phyloP scores from a whole-genome alignment of 148 eudicot genomes.

The Nepenthes gracilis region DNA sequence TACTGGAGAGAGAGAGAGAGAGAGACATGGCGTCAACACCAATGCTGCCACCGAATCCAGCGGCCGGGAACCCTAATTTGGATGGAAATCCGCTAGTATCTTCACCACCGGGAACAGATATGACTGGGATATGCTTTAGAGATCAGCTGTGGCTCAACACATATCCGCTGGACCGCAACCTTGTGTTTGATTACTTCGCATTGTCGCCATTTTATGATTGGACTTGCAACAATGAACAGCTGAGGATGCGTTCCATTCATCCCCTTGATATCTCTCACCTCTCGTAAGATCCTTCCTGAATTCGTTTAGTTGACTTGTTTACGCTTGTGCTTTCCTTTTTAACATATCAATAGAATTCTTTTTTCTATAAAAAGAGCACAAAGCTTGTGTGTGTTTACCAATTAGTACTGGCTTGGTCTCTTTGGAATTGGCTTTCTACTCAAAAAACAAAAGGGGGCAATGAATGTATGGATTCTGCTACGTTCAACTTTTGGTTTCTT shows the following conservation, averaged over 20 bases:
- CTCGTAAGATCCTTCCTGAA: conserved; percentile 33
- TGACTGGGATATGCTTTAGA: conserved; percentile 93
- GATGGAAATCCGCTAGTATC: conserved; percentile 38
- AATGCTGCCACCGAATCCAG: conserved; percentile 38
- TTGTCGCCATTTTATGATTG: conserved; percentile 85
- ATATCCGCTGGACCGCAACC: conserved; percentile 74
- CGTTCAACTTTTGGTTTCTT: too few species aligned
- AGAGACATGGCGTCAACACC: conserved; percentile 71
- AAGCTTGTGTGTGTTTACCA: too few species aligned
- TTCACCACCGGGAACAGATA: conserved; percentile 76
- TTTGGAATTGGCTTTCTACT: too few species aligned
- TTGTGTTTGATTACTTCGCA: conserved; percentile 89
- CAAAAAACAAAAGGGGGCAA: too few species aligned
- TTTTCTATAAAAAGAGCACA: too few species aligned
- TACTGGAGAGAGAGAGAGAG: too few species aligned
- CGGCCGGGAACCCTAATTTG: conserved; percentile 32
- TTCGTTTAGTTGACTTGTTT: neutral
- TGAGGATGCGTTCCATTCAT: conserved; percentile 59
- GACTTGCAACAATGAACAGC: conserved; percentile 72
- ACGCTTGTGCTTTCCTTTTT: neutral
- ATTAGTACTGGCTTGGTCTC: too few species aligned
- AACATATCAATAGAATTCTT: neutral
- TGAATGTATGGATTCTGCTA: too few species aligned
- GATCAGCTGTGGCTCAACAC: conserved; percentile 88
- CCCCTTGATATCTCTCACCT: conserved; percentile 86